These are phyloP conservation scores for Garcia nutans DNA, from an alignment of 345 rosid genomes.

Conservation along the genomic window DNA sequence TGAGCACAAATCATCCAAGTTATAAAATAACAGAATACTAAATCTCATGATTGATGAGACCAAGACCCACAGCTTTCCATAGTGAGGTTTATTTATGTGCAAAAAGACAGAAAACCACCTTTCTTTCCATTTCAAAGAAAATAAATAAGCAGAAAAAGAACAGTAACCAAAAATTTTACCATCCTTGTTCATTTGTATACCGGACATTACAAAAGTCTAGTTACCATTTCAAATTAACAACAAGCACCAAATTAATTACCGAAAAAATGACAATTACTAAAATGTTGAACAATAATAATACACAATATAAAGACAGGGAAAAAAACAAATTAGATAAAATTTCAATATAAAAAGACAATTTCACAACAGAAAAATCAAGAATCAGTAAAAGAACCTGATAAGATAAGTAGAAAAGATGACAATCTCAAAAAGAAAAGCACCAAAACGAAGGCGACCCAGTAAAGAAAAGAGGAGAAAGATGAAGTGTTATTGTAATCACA, in stretches of 20 bases:
- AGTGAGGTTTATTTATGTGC: neutral
- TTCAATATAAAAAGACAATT: neutral
- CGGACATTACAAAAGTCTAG: neutral
- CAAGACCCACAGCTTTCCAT: neutral
- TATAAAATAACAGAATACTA: neutral
- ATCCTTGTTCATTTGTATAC: neutral
- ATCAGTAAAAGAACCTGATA: neutral
- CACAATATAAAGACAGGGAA: neutral
- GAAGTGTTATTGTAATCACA: too few relatives aligned
- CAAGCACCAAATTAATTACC: neutral
- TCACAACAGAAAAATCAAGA: neutral
- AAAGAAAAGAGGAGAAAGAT: neutral
- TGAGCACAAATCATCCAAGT: neutral
- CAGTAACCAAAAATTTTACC: neutral
- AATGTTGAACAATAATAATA: neutral
- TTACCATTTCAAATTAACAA: neutral
- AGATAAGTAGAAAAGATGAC: neutral
- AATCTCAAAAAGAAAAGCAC: neutral
- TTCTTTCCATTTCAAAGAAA: neutral
- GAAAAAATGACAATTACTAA: neutral
- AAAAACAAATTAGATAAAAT: neutral
- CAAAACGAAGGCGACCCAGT: slow-evolving; percentile 3
- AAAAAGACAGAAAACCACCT: neutral
- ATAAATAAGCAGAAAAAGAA: neutral
- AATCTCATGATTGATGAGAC: neutral